Conservation (phyloP, 352 stramenopile genomes). For the Phytopythium sindhum region DNA sequence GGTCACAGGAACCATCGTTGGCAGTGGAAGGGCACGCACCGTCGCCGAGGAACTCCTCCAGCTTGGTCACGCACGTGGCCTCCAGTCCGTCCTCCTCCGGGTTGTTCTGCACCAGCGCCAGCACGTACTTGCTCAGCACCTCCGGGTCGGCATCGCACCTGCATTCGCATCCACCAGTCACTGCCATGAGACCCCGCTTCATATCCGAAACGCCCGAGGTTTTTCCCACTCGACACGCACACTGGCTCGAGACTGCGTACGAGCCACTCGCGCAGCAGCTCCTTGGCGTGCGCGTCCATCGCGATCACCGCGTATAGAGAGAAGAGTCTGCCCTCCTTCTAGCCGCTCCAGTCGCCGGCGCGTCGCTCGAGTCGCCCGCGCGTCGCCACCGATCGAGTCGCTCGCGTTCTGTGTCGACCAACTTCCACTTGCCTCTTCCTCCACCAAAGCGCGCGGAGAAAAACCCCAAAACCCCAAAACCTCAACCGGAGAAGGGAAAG, state of each 20-base stretch:
- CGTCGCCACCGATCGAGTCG: neutral
- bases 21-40: conserved; percentile 27
- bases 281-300: conserved; percentile 79
- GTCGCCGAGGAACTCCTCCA: conserved; percentile 85
- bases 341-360: neutral
- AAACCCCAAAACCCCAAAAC: neutral
- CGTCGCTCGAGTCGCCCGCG: too few relatives aligned
- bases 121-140: conserved; percentile 85
- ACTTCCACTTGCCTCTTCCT: conserved; percentile 1
- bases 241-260: conserved; percentile 82
- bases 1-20: too few relatives aligned
- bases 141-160: conserved; percentile 86
- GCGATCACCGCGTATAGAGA: conserved; percentile 8
- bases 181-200: neutral
- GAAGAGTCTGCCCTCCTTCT: too few relatives aligned
- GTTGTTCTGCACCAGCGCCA: conserved; percentile 83
- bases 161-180: neutral
- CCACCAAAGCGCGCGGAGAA: neutral
- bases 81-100: conserved; percentile 65
- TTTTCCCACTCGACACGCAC: conserved; percentile 26
- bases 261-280: conserved; percentile 85
- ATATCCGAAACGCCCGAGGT: neutral
- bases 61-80: conserved; percentile 69
- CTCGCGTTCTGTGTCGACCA: neutral
- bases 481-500: neutral